A percentile compares a stretch with the other conserved stretches of the same genome.
phyloP scores from a whole-genome alignment of 768 basidiomycete genomes.

The Tylopilus vinaceipallidus region DNA sequence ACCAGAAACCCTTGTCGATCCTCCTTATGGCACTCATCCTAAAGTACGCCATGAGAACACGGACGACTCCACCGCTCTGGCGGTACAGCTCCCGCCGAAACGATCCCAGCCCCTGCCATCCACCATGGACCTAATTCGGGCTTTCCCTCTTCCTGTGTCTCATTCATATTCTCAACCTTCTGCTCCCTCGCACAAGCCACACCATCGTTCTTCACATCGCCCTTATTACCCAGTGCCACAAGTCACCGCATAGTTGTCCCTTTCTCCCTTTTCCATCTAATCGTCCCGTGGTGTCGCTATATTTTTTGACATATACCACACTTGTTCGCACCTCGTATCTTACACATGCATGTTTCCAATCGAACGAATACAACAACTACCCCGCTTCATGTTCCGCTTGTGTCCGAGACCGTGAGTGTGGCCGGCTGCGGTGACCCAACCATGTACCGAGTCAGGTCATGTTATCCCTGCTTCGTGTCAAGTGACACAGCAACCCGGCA shows the following conservation, averaged over 20 bases:
- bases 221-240: constrained; percentile 19
- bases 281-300: constrained; percentile 31
- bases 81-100: constrained; percentile 23
- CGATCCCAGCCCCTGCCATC: constrained; percentile 27
- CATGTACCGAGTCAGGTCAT: no score
- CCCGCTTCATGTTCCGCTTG: not conserved
- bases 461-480: no score
- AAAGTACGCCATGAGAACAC: constrained; percentile 29
- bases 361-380: not conserved
- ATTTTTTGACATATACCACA: constrained; percentile 36
- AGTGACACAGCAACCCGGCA: no score
- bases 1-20: constrained; percentile 24
- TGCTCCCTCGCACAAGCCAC: constrained; percentile 25
- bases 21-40: constrained; percentile 19
- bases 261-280: not conserved
- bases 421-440: no score
- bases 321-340: constrained; percentile 5
- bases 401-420: no score
- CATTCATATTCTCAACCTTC: constrained; percentile 20
- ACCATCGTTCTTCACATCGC: constrained; percentile 26
- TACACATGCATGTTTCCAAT: constrained; percentile 4
- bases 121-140: constrained; percentile 43
- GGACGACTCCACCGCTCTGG: constrained; percentile 28
- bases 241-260: constrained; percentile 21
- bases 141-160: constrained; percentile 47